These are phyloP conservation scores for Mucor plumbeus DNA, from an alignment of 371 early-diverging fungal genomes.

Conservation along the genomic window DNA sequence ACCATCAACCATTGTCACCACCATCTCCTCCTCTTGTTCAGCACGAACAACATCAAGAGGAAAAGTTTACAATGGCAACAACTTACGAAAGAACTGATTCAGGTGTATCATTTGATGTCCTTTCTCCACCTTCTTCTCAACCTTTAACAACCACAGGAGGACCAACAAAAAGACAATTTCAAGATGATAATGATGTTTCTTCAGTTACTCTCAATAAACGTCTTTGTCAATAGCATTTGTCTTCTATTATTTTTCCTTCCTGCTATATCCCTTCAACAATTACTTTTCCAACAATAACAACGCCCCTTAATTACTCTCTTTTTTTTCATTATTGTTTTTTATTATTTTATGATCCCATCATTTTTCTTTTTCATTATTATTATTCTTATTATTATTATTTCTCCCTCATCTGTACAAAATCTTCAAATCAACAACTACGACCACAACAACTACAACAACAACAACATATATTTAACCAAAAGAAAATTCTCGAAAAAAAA, in stretches of 20 bases:
- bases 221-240: slow-evolving; percentile 10
- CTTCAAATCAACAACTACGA: not conserved
- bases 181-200: not conserved
- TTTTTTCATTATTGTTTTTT: slow-evolving; percentile 4
- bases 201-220: slow-evolving; percentile 3
- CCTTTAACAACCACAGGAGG: slow-evolving; percentile 4
- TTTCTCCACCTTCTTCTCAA: slow-evolving; percentile 22
- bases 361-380: not conserved
- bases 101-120: slow-evolving; percentile 21
- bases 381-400: not conserved
- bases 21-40: not conserved
- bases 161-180: slow-evolving; percentile 4
- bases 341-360: not conserved
- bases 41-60: not conserved
- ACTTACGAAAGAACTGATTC: slow-evolving; percentile 25
- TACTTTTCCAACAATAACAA: not conserved
- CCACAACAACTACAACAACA: not conserved
- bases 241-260: not conserved
- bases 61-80: not conserved
- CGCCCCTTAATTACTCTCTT: slow-evolving; percentile 2
- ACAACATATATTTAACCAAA: not conserved
- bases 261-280: slow-evolving; percentile 5
- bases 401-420: slow-evolving; percentile 7
- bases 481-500: not conserved
- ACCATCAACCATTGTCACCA: slow-evolving; percentile 10